Conservation (phyloP, 176 grass and related monocot genomes). For the Triticum monococcum region DNA sequence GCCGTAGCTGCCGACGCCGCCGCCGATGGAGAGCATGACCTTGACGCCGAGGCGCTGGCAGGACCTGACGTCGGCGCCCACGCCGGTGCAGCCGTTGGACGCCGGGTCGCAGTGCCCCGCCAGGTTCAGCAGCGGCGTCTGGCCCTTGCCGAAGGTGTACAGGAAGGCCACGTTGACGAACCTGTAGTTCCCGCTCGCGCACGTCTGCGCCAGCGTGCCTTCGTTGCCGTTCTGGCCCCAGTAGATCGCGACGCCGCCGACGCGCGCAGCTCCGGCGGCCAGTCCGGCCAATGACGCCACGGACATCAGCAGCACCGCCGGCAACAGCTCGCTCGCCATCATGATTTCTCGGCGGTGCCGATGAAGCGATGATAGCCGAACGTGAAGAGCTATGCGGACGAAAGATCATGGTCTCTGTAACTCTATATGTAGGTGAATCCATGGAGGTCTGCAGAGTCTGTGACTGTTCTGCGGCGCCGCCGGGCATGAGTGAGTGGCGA, state of each 20-base stretch:
- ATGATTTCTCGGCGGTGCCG: neutral
- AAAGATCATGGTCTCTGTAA: no score
- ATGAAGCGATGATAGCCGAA: neutral
- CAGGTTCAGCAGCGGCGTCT: slow-evolving; percentile 71
- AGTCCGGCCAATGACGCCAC: neutral
- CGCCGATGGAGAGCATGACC: slow-evolving; percentile 73
- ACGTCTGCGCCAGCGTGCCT: slow-evolving; percentile 52
- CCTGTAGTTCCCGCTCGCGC: slow-evolving; percentile 53
- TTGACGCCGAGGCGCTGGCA: slow-evolving; percentile 70
- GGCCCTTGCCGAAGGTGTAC: slow-evolving; percentile 67
- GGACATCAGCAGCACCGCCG: neutral
- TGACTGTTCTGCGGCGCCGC: neutral
- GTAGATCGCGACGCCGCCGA: slow-evolving; percentile 61
- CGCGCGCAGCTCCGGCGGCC: neutral
- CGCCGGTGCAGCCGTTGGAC: slow-evolving; percentile 42
- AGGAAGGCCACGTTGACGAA: slow-evolving; percentile 74
- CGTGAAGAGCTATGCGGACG: neutral
- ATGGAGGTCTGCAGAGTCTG: neutral
- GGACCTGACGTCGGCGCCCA: slow-evolving; percentile 48
- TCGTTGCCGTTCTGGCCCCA: slow-evolving; percentile 77
- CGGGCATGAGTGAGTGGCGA: slow-evolving; percentile 1
- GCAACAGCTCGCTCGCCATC: neutral
- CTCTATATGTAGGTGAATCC: slow-evolving; percentile 42
- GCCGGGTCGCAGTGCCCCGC: slow-evolving; percentile 75
- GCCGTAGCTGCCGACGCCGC: slow-evolving; percentile 64